phyloP scores from a whole-genome alignment of 1,139 yeast genomes.

The Protomyces gravidus region DNA sequence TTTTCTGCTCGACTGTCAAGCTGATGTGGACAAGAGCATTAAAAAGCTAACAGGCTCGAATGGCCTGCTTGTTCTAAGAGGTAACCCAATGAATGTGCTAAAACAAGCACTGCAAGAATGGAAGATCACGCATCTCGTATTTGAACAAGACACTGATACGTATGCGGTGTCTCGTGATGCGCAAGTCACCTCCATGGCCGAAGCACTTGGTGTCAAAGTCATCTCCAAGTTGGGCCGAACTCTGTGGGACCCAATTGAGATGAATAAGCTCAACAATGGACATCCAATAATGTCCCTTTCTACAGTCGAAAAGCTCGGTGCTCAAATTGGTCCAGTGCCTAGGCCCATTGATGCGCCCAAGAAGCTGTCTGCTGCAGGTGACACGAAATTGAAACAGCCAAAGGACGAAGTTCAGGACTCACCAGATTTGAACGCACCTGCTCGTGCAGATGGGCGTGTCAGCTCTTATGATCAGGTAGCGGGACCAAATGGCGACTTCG shows the following conservation, averaged over 20 bases:
- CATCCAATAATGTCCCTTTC: slow-evolving; percentile 13
- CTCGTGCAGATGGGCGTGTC: slow-evolving; percentile 6
- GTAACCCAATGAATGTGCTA: slow-evolving; percentile 15
- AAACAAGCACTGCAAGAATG: slow-evolving; percentile 12
- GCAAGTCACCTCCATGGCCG: slow-evolving; percentile 9
- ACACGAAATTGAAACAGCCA: not conserved
- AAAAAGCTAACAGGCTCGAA: slow-evolving; percentile 11
- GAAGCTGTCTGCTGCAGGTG: slow-evolving; percentile 20
- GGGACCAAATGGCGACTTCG: slow-evolving; percentile 18
- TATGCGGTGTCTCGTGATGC: slow-evolving; percentile 15
- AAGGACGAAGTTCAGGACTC: slow-evolving; percentile 6
- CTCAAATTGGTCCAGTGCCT: slow-evolving; percentile 19
- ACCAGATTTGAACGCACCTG: slow-evolving; percentile 19
- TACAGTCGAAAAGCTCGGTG: slow-evolving; percentile 12
- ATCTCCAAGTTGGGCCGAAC: slow-evolving; percentile 21
- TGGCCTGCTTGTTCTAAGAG: slow-evolving; percentile 22
- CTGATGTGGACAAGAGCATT: slow-evolving; percentile 12
- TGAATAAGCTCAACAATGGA: slow-evolving; percentile 15
- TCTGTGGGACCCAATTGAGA: slow-evolving; percentile 16
- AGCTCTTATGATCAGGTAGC: slow-evolving; percentile 21
- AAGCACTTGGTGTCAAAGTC: slow-evolving; percentile 19
- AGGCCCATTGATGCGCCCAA: slow-evolving; percentile 12
- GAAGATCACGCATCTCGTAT: slow-evolving; percentile 28
- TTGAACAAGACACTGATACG: slow-evolving; percentile 28
- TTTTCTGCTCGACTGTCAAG: slow-evolving; percentile 23